Evolutionary conservation across 768 basidiomycete genomes (phyloP), one percentile per base, ranked within the genome.

Genomic region (Rhizopogon vesiculosus): DNA sequence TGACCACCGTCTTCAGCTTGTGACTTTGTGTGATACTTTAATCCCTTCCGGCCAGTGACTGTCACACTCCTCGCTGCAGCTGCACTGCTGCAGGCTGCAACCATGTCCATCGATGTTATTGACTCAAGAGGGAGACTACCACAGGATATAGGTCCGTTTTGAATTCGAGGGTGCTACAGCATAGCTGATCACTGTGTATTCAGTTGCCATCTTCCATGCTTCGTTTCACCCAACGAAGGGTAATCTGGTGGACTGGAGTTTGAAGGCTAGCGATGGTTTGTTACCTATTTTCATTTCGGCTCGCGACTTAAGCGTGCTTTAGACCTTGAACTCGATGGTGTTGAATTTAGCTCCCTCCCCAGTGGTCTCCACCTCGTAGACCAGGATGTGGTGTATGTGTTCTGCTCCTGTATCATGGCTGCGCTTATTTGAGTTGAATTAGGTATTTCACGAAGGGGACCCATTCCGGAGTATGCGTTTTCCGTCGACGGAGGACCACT

Each of bases 161-260:
- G 38, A 51, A 57, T 31, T 44, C 1, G 22, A 33, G 33, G 1
- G 43, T 22, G 5, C 38, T 19, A 25, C 38, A 16, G 16, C 22
- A 42, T 19, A 39, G 16, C 18, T 42, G 42, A 33, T 31, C 13
- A 39, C 25, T 16, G 5, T 16, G 5, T 38, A 22, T 31, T 40
- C 61, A 91, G 90, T 89, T 64, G 87, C 89, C 10, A 86, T 91
- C 66, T 92, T 91, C 59, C 89, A 92, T 70, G 78, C 85, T 16
- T 89, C 89, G 6, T 93, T 93, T 63, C 91, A 93, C 70, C 87
- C 89, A 1, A 93, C 89, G 19, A 79, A 82, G 60, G 91, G 91
- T 13, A 91, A 91, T 66, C 67, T 85, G 13, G 74, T 92, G 13
- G 90, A 92, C 69, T 93, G 91, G 91, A 83, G 78, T 43, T 65